Base-by-base conservation (phyloP, 163 green algal genomes). In the Volvox carteri region DNA sequence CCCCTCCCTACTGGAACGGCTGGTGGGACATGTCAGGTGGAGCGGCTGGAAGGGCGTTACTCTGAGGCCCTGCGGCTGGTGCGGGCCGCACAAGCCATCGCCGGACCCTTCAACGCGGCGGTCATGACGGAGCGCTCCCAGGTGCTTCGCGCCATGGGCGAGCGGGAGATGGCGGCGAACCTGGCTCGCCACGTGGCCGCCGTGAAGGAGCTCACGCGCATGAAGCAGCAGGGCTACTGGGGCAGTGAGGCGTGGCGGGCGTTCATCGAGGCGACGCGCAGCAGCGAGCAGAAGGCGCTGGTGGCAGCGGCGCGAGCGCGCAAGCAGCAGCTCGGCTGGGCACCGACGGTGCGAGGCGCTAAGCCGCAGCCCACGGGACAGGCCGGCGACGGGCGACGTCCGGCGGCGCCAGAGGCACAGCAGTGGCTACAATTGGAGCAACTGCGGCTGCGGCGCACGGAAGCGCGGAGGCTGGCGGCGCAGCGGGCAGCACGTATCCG, bases 221-320 rank as follows among this genome's bases (percentile, higher is more conserved):
- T 73, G 54, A 94, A 94, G 86, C 76, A 68, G 39, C 42, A 84
- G 9, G 91, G 91, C 83, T 77, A 80, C 46, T 85, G 86, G 58
- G 90, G 80, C 70, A 90, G 72, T 42, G 75, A 92, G 56, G 86
- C 89, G 2, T 94, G 91, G 91, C 41, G 56, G 1, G 60, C 48
- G 3, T 92, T 79, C 72, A 75, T 86, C 7, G 30, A 74, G 21
- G 58, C 75, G 0, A 87, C 54, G 2, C 60, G 54, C 4, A 50
- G 33, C 33, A 11, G 33, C 5, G 70, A 91, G 70, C 75, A 90
- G 81, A 72, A 75, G 46, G 35, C 70, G 54, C 11, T 94, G 37
- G 85, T 90, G 21, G 41, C 4, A 39, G 78, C 68, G 19, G 91
- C 91, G 30, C 39, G 62, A 28, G 35, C 37, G 23, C 76, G 91